Evolutionary conservation across 768 basidiomycete species (phyloP).

Genomic region (Termitomyces sp.): DNA sequence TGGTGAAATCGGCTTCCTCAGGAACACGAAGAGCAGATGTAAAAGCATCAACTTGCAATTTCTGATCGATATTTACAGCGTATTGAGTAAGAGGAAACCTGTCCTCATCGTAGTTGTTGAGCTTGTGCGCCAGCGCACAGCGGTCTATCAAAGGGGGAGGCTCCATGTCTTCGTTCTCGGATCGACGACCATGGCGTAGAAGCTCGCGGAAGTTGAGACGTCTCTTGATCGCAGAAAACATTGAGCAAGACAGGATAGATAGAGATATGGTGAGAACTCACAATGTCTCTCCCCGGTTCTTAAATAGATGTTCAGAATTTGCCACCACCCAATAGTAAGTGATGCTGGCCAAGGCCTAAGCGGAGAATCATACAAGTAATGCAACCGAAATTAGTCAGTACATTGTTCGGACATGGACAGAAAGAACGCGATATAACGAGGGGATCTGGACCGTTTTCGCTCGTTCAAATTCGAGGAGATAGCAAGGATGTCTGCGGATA

Average conservation of each 20-base stretch:
- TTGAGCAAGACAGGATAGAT: not conserved
- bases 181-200: conserved; percentile 1
- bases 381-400: not conserved
- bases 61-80: conserved; percentile 1
- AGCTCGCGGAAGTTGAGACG: conserved; percentile 2
- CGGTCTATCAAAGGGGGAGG: not conserved
- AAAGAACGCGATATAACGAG: not conserved
- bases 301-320: conserved; percentile 4
- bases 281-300: not conserved
- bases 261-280: not conserved
- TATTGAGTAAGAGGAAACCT: not conserved
- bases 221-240: not conserved
- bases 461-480: conserved; percentile 8
- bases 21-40: not conserved
- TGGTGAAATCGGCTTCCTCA: not conserved
- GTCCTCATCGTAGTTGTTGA: conserved; percentile 1
- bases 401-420: not conserved
- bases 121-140: not conserved
- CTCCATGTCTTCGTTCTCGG: not conserved
- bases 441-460: conserved; percentile 6
- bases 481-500: not conserved
- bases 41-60: not conserved
- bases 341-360: conserved; percentile 8
- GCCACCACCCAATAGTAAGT: not conserved
- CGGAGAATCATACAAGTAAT: not conserved